These are phyloP conservation scores for Pseudocercospora eumusae DNA, from an alignment of 2,329 filamentous ascomycete genomes.

Conservation along the genomic window DNA sequence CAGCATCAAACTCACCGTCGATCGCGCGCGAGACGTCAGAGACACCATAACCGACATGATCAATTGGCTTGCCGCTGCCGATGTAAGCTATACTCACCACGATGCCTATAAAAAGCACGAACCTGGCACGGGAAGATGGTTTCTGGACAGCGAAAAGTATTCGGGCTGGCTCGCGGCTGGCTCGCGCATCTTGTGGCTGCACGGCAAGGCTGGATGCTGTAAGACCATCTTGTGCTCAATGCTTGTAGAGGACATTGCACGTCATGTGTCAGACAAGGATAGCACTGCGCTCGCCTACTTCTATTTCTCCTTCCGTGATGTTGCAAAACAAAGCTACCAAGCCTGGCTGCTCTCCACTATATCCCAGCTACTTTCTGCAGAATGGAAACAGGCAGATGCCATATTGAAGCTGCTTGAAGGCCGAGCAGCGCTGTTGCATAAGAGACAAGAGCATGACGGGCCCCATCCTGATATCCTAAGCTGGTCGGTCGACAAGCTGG, in stretches of 20 bases:
- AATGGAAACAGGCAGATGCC: background rate
- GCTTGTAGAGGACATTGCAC: constrained; percentile 18
- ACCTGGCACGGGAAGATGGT: constrained; percentile 29
- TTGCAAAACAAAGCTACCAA: constrained; percentile 24
- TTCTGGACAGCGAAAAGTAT: constrained; percentile 24
- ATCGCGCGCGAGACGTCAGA: background rate
- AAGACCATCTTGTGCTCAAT: constrained; percentile 32
- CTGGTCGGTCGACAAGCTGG: background rate
- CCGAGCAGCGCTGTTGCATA: background rate
- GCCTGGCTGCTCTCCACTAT: constrained; percentile 25
- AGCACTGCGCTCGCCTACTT: constrained; percentile 12
- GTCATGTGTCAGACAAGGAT: background rate
- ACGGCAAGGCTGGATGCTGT: constrained; percentile 31
- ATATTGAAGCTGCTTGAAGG: background rate
- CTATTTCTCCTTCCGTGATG: constrained; percentile 29
- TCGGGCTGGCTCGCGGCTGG: constrained; percentile 22
- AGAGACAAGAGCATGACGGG: background rate
- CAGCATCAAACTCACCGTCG: background rate
- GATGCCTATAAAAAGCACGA: constrained; percentile 26
- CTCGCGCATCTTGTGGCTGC: constrained; percentile 24
- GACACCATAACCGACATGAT: constrained; percentile 7
- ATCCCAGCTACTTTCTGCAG: constrained; percentile 16
- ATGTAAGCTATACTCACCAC: constrained; percentile 26
- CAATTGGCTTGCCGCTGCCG: constrained; percentile 27
- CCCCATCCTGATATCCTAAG: background rate